Base-by-base conservation (phyloP, 2,329 filamentous ascomycete species). In the Fusarium fracticaudum region DNA sequence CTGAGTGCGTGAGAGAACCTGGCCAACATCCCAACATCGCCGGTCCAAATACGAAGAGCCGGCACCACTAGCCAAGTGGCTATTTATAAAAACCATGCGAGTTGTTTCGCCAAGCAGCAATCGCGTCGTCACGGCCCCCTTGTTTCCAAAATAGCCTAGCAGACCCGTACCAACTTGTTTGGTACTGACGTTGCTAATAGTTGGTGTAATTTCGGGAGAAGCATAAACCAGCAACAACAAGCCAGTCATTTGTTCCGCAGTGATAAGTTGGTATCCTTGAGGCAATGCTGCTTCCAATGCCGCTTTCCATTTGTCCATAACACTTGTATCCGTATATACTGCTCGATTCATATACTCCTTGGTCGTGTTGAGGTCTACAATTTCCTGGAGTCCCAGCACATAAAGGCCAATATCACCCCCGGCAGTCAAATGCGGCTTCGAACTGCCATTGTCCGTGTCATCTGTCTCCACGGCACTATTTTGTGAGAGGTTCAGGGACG, bases 71-170 rank as follows among this genome's bases (percentile, higher is more conserved):
- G 95, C 93, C 31, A 99, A 87, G 84, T 99, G 96, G 64, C 91
- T 94, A 81, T 99, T 98, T 74, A 98, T 87, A 81, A 99, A 98
- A 31, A 96, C 92, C 63, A 99, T 84, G 37, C 93, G 89, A 0
- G 96, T 98, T 0, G 95, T 95, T 81, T 98, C 96, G 5, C 96
- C 96, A 2, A 99, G 85, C 2, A 99, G 87, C 8, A 99, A 85
- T 26, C 96, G 90, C 8, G 93, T 93, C 7, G 92, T 90, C 2
- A 98, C 92, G 8, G 94, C 96, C 4, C 96, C 96, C 81, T 99
- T 99, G 82, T 99, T 99, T 15, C 96, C 96, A 85, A 98, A 92
- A 79, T 98, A 98, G 1, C 96, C 96, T 83, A 97, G 90, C 48
- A 98, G 83, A 0, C 96, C 96, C 0, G 96, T 99, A 1, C 95